A percentile compares a stretch with the other conserved stretches of the same genome.
Evolutionary conservation across 371 early-diverging fungal species (phyloP).

Genomic region (Saksenaea oblongispora): DNA sequence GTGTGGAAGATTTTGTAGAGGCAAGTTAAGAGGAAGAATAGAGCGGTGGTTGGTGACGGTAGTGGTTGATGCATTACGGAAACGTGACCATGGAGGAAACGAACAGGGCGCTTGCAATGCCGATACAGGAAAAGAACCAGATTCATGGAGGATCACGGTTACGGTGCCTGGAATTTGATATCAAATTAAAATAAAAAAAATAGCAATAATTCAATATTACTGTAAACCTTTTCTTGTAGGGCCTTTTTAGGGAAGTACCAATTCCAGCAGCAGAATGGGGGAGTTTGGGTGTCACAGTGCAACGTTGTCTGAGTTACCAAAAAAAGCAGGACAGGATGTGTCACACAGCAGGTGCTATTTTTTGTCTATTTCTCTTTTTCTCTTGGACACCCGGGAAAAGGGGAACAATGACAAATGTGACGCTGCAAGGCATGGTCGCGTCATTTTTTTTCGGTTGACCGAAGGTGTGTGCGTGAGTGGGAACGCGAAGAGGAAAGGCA

Average conservation of each 20-base stretch:
- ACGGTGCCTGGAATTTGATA: too few species aligned
- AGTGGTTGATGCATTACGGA: too few species aligned
- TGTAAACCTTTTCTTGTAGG: neutral
- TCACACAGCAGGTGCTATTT: neutral
- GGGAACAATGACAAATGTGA: slow-evolving; percentile 5
- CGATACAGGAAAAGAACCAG: too few species aligned
- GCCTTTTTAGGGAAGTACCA: neutral
- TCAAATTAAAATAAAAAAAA: too few species aligned
- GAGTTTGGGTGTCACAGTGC: neutral
- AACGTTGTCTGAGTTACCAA: slow-evolving; percentile 3
- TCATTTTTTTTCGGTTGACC: neutral
- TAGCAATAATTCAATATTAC: too few species aligned
- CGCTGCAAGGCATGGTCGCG: slow-evolving; percentile 3
- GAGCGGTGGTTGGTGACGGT: too few species aligned
- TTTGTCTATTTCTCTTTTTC: neutral
- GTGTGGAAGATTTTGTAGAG: too few species aligned
- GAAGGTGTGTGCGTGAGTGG: neutral
- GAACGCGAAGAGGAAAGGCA: slow-evolving; percentile 5
- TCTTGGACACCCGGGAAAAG: neutral
- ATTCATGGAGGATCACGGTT: too few species aligned
- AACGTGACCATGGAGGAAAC: too few species aligned
- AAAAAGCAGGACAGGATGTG: slow-evolving; percentile 4
- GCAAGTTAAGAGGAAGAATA: too few species aligned
- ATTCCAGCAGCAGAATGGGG: neutral
- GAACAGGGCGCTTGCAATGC: too few species aligned